Conservation (phyloP, 306 rosid species). For the Acacia confusa region DNA sequence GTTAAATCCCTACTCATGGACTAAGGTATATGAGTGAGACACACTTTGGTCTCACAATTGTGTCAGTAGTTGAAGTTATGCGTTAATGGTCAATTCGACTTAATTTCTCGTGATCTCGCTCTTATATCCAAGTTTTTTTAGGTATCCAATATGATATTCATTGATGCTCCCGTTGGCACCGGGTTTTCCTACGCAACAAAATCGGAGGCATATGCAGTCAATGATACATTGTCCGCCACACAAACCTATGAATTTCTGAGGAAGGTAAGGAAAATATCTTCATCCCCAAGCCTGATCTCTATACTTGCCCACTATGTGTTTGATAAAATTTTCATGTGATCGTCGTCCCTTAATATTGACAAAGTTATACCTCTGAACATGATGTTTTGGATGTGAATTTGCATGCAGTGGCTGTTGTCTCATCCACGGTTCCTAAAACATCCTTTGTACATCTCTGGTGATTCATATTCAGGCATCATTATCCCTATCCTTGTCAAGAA, state of each 20-base stretch:
- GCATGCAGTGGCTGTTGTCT: conserved; percentile 32
- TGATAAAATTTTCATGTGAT: background rate
- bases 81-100: background rate
- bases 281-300: background rate
- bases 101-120: background rate
- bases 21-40: conserved; percentile 26
- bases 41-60: background rate
- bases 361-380: no score
- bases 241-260: background rate
- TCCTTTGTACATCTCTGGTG: conserved; percentile 33
- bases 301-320: background rate
- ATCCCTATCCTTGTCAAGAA: conserved; percentile 26
- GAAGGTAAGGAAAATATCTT: background rate
- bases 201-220: background rate
- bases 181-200: conserved; percentile 15
- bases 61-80: background rate
- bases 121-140: background rate
- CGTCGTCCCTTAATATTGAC: background rate
- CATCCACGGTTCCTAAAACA: conserved; percentile 29
- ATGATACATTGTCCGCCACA: background rate
- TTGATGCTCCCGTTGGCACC: conserved; percentile 2
- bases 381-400: background rate
- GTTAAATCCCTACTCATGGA: conserved; percentile 42
- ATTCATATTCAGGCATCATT: conserved; percentile 42
- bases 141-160: conserved; percentile 1